Evolutionary conservation across 2,329 filamentous ascomycete genomes (phyloP).

Genomic region (Phialocephala sp.): DNA sequence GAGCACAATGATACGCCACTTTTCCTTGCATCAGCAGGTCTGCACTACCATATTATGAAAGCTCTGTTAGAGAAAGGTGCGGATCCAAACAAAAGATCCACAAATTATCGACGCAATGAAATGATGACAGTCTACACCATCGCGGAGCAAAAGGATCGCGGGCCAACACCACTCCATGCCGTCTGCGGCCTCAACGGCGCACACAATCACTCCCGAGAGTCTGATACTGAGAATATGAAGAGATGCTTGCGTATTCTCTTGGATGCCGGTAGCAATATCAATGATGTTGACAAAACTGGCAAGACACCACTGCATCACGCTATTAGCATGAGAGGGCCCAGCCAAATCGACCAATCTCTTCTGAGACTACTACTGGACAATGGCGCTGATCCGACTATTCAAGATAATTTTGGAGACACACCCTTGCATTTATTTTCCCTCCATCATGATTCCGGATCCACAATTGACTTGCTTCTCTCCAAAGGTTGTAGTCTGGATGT

Average conservation of each 20-base stretch:
- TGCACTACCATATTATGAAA: constrained; percentile 22
- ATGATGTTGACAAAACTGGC: constrained; percentile 16
- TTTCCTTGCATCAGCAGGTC: constrained; percentile 35
- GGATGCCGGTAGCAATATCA: constrained; percentile 18
- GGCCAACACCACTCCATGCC: constrained; percentile 19
- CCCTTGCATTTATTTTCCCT: constrained; percentile 18
- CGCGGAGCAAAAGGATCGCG: neutral
- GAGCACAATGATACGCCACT: constrained; percentile 22
- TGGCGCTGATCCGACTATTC: constrained; percentile 19
- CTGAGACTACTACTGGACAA: constrained; percentile 12
- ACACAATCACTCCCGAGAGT: neutral
- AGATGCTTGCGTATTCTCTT: constrained; percentile 16
- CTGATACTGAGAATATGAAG: constrained; percentile 13
- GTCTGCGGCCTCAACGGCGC: neutral
- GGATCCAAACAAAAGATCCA: constrained; percentile 21
- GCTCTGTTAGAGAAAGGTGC: constrained; percentile 28
- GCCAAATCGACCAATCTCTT: neutral
- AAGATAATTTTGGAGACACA: constrained; percentile 17
- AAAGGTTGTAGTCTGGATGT: constrained; percentile 18
- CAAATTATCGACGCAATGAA: constrained; percentile 1
- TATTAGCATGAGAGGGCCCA: neutral
- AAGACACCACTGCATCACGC: constrained; percentile 27
- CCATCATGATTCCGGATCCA: neutral
- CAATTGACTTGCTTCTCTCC: constrained; percentile 11
- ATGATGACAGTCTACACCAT: constrained; percentile 3